Conservation (phyloP, 2,329 filamentous ascomycete species). For the Penicillium sp. region DNA sequence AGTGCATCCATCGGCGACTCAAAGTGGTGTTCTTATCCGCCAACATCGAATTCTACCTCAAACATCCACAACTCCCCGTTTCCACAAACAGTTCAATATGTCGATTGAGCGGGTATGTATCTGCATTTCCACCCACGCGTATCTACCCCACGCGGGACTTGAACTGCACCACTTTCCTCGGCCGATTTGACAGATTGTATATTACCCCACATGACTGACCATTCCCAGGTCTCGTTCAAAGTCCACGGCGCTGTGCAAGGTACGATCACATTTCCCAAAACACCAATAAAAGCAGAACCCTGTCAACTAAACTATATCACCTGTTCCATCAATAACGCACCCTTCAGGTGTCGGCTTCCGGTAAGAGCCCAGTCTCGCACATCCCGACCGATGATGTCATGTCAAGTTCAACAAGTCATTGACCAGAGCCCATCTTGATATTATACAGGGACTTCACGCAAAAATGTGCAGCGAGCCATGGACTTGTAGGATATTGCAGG, state of each 20-base stretch:
- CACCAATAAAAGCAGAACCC: not conserved
- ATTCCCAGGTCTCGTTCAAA: constrained; percentile 36
- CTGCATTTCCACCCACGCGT: not conserved
- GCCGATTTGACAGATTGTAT: not conserved
- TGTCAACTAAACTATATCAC: not conserved
- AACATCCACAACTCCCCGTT: not conserved
- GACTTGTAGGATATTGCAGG: constrained; percentile 47
- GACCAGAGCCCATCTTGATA: not conserved
- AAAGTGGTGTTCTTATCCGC: not conserved
- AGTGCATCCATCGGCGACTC: not conserved
- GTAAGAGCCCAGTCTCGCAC: constrained; percentile 16
- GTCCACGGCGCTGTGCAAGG: constrained; percentile 69
- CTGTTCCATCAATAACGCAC: constrained; percentile 1
- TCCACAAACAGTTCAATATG: constrained; percentile 12
- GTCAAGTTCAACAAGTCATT: constrained; percentile 1
- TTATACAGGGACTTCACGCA: constrained; percentile 41
- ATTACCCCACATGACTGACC: constrained; percentile 6
- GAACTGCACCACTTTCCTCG: not conserved
- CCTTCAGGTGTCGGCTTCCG: constrained; percentile 32
- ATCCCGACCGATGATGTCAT: constrained; percentile 18
- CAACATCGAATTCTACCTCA: not conserved
- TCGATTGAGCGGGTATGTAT: constrained; percentile 18
- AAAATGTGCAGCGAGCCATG: constrained; percentile 40
- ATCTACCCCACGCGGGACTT: not conserved
- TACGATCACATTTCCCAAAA: constrained; percentile 30